Conservation (phyloP, 768 basidiomycete genomes). For the Phallus indusiatus region DNA sequence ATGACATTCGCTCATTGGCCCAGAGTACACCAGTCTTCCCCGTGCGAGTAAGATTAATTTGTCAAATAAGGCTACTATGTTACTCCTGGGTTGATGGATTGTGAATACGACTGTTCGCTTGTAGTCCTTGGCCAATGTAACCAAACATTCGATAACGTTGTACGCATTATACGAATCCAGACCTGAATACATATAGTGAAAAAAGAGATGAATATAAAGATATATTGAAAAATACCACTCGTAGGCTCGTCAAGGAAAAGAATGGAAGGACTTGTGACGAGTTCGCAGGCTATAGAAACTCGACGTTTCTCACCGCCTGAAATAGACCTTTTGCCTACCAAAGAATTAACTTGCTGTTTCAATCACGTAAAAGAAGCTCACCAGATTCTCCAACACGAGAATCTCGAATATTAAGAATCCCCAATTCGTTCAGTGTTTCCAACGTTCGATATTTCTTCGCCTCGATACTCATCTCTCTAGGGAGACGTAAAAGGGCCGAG, state of each 20-base stretch:
- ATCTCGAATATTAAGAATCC: constrained; percentile 85
- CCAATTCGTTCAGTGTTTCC: constrained; percentile 94
- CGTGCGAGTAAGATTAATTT: constrained; percentile 77
- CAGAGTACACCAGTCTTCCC: constrained; percentile 81
- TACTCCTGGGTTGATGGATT: constrained; percentile 96
- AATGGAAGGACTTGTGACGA: constrained; percentile 95
- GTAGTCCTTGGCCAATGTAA: constrained; percentile 76
- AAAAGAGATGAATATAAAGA: background rate
- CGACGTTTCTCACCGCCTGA: constrained; percentile 97
- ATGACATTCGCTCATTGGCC: constrained; percentile 64
- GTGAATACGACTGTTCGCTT: constrained; percentile 96
- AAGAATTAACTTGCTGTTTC: background rate
- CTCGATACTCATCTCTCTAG: constrained; percentile 88
- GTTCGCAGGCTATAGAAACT: constrained; percentile 95
- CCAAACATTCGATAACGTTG: constrained; percentile 87
- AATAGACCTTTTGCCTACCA: constrained; percentile 77
- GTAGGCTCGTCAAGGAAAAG: constrained; percentile 97
- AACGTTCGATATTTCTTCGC: constrained; percentile 93
- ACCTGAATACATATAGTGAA: constrained; percentile 34
- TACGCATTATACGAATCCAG: constrained; percentile 92
- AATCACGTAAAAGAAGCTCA: constrained; percentile 21
- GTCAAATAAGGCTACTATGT: constrained; percentile 94
- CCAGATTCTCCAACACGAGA: constrained; percentile 83
- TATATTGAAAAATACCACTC: constrained; percentile 48
- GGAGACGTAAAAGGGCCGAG: constrained; percentile 81